These are phyloP conservation scores for Chernovozyma sophiae-reginae DNA, from an alignment of 1,139 yeast genomes.

Conservation along the genomic window DNA sequence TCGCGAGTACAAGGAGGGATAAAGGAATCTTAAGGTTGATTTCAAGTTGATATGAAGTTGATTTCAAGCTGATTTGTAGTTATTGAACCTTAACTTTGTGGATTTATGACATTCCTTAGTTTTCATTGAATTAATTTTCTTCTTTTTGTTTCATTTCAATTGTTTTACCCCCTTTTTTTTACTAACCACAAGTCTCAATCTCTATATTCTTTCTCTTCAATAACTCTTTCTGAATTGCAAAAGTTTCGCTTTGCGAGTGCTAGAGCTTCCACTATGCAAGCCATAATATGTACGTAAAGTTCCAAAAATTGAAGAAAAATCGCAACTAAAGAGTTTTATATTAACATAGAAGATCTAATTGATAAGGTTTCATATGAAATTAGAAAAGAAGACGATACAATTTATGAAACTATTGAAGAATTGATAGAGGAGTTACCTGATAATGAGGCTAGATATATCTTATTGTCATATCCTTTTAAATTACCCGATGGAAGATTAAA, in stretches of 20 bases:
- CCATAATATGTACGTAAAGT: slow-evolving; percentile 49
- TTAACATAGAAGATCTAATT: slow-evolving; percentile 37
- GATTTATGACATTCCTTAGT: too few species aligned
- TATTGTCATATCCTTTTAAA: slow-evolving; percentile 74
- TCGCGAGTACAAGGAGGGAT: too few species aligned
- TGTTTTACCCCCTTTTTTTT: too few species aligned
- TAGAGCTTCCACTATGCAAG: slow-evolving; percentile 60
- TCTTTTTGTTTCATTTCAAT: too few species aligned
- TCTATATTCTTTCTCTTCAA: slow-evolving; percentile 63
- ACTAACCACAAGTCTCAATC: slow-evolving; percentile 26
- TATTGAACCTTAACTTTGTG: too few species aligned
- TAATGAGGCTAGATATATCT: slow-evolving; percentile 69
- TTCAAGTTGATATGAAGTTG: too few species aligned
- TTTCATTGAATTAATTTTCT: too few species aligned
- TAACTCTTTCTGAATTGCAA: slow-evolving; percentile 56
- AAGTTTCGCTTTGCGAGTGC: slow-evolving; percentile 73
- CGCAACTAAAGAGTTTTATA: neutral
- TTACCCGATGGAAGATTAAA: slow-evolving; percentile 68
- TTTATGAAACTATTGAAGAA: slow-evolving; percentile 49
- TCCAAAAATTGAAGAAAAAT: neutral
- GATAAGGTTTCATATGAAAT: slow-evolving; percentile 57
- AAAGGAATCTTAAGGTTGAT: too few species aligned
- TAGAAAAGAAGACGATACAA: slow-evolving; percentile 41
- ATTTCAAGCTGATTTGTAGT: too few species aligned
- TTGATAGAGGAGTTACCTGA: slow-evolving; percentile 78